Evolutionary conservation across 169 alveolate genomes (phyloP), one percentile per base, ranked within the genome.

Genomic region (Amoebophrya sp.): DNA sequence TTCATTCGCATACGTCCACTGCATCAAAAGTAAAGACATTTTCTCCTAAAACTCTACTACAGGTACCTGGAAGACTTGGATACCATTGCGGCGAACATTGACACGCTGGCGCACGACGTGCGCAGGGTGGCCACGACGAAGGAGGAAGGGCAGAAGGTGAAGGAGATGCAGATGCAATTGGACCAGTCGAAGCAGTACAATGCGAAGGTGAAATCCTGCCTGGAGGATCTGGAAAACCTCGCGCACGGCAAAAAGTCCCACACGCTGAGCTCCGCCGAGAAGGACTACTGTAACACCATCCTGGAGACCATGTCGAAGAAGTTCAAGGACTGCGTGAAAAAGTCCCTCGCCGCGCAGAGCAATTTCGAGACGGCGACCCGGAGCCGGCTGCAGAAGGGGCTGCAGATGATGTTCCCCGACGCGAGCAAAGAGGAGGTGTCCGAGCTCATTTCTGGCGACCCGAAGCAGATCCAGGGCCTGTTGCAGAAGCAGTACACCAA

Each of bases 21-120:
- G 66, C 29, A 12, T 47, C 29, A 7, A 47, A 7, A 47, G 18
- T 18, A 12, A 7, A 12, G 29, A 7, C 29, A 12, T 47, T 18
- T 47, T 7, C 29, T 47, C 18, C 29, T 18, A 47, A 7, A 47
- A 47, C 66, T 18, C 66, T 47, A 66, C 39, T 1, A 18, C 83
- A 66, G 83, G 83, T 66, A 66, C 83, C 83, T 66, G 38, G 83
- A 66, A 25, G 83, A 66, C 32, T n/a, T 66, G 38, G 83, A n/a
- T 0, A 66, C 83, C 7, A 25, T 66, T 0, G 12, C 83, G 38
- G 7, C 1, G 7, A 66, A 66, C 35, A 66, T 66, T n/a, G 83
- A 66, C 35, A 25, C 18, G 38, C 32, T 66, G 83, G 83, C 83
- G 32, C 7, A 0, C 39, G 38, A 25, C 10, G 83, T 66, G 38